These are phyloP conservation scores for Pythium rhizo-oryzae DNA, from an alignment of 352 stramenopile species.

Conservation along the genomic window DNA sequence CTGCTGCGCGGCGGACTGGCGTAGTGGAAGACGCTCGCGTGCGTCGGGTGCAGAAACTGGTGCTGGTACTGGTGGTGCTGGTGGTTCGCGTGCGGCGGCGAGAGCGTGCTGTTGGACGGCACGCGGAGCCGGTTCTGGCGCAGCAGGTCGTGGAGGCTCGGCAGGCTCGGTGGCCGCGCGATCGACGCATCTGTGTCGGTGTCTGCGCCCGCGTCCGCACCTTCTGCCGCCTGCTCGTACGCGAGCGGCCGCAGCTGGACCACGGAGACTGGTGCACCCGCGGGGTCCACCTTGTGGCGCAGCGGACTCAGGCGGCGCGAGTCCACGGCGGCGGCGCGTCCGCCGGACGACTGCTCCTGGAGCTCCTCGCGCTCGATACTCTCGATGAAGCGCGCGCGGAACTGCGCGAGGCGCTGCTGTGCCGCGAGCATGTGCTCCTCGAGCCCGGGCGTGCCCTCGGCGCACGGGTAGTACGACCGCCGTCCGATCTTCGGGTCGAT, in stretches of 20 bases:
- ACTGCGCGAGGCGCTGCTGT: slow-evolving; percentile 7
- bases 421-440: slow-evolving; percentile 45
- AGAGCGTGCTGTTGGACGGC: slow-evolving; percentile 6
- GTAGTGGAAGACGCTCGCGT: slow-evolving; percentile 5
- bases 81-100: background rate
- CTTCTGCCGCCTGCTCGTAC: background rate
- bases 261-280: background rate
- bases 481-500: slow-evolving; percentile 78
- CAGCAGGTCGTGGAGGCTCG: slow-evolving; percentile 23
- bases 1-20: slow-evolving; percentile 11
- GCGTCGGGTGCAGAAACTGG: background rate
- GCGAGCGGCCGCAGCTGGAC: background rate
- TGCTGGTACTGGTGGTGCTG: background rate
- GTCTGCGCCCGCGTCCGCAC: background rate
- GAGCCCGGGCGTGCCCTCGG: slow-evolving; percentile 46
- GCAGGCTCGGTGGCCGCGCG: slow-evolving; percentile 2
- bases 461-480: slow-evolving; percentile 67
- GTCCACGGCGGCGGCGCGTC: background rate
- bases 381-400: slow-evolving; percentile 54
- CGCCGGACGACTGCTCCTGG: slow-evolving; percentile 5
- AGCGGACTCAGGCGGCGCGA: slow-evolving; percentile 2
- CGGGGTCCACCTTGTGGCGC: background rate
- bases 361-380: slow-evolving; percentile 65
- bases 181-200: background rate
- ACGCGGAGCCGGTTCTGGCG: slow-evolving; percentile 20